phyloP scores from a whole-genome alignment of 208 protist genomes.

The Trypanosoma lewisi region DNA sequence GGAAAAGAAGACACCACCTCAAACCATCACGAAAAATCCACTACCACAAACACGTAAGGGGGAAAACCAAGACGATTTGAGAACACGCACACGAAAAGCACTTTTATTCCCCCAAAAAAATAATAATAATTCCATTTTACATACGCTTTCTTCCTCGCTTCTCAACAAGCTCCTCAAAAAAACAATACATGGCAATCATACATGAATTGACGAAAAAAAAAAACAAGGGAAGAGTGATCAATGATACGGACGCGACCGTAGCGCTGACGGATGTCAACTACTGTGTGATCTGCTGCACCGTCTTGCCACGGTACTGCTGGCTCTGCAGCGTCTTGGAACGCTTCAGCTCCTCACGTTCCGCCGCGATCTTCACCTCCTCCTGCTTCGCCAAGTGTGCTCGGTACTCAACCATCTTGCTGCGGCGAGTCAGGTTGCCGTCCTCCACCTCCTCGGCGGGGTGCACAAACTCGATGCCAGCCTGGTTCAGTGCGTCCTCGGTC shows the following conservation, averaged over 20 bases:
- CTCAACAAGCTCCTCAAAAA: constrained; percentile 7
- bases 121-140: too few relatives aligned
- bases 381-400: constrained; percentile 49
- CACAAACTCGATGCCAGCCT: constrained; percentile 62
- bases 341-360: constrained; percentile 51
- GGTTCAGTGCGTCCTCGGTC: constrained; percentile 65
- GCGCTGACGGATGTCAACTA: constrained; percentile 28
- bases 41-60: constrained; percentile 1
- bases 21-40: background rate
- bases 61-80: too few relatives aligned
- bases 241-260: too few relatives aligned
- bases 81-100: too few relatives aligned
- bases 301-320: constrained; percentile 75
- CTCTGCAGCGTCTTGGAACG: constrained; percentile 61
- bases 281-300: constrained; percentile 67
- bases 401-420: constrained; percentile 53
- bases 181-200: constrained; percentile 6
- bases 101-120: too few relatives aligned
- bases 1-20: background rate
- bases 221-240: too few relatives aligned
- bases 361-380: constrained; percentile 51
- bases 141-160: constrained; percentile 14
- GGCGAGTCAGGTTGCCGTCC: constrained; percentile 36
- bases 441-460: constrained; percentile 54
- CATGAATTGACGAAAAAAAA: too few relatives aligned